These are phyloP conservation scores for Metarhizium sp. DNA, from an alignment of 2,329 filamentous ascomycete species.

Conservation along the genomic window DNA sequence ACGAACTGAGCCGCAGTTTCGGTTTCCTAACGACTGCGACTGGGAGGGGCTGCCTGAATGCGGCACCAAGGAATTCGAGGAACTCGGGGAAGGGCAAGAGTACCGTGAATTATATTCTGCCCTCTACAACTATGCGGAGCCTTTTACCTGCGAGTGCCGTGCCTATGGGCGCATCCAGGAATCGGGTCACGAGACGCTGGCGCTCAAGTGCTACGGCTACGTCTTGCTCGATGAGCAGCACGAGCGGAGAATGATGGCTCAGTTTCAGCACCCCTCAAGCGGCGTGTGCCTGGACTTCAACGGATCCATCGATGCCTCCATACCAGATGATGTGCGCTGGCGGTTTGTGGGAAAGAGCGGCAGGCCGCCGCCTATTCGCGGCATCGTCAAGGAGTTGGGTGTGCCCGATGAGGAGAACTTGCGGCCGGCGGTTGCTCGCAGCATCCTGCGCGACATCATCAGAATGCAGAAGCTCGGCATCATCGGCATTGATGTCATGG, in stretches of 20 bases:
- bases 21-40: too few species aligned
- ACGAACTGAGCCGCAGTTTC: neutral
- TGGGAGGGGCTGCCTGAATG: too few species aligned
- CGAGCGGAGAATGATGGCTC: neutral
- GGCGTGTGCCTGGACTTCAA: slow-evolving; percentile 1
- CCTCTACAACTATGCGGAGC: slow-evolving; percentile 13
- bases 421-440: neutral
- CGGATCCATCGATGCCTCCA: neutral
- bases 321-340: neutral
- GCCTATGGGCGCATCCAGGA: slow-evolving; percentile 19
- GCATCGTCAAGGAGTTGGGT: slow-evolving; percentile 15
- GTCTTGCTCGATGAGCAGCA: slow-evolving; percentile 14
- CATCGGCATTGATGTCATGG: neutral
- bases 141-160: slow-evolving; percentile 17
- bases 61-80: too few species aligned
- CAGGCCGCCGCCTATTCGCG: slow-evolving; percentile 11
- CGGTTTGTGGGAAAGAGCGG: slow-evolving; percentile 5
- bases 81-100: too few species aligned
- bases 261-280: slow-evolving; percentile 1
- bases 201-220: slow-evolving; percentile 16
- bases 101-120: neutral
- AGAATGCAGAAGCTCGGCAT: neutral
- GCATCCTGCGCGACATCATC: neutral
- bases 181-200: slow-evolving; percentile 13
- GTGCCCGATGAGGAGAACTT: neutral